These are phyloP conservation scores for Lithohypha guttulata DNA, from an alignment of 2,329 filamentous ascomycete genomes.

Conservation along the genomic window DNA sequence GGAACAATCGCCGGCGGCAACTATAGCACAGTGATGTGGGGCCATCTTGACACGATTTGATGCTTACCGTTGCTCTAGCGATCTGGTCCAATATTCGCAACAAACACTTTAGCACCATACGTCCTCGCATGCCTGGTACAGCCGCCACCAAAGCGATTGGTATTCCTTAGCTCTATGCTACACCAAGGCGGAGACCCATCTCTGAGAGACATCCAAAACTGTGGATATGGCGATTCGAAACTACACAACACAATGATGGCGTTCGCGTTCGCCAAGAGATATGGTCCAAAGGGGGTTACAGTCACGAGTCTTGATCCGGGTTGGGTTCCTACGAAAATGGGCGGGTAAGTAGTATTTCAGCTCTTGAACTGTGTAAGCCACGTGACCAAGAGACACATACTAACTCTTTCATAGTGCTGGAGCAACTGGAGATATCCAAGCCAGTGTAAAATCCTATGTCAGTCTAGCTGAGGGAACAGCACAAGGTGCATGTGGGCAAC, in stretches of 20 bases:
- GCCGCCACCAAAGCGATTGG: constrained; percentile 35
- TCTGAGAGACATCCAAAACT: constrained; percentile 27
- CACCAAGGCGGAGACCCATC: constrained; percentile 39
- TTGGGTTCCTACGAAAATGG: constrained; percentile 47
- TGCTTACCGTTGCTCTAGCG: constrained; percentile 36
- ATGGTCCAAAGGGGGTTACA: constrained; percentile 34
- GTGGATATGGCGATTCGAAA: constrained; percentile 47
- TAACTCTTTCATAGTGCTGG: too few relatives aligned
- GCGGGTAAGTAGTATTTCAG: too few relatives aligned
- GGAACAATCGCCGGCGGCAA: too few relatives aligned
- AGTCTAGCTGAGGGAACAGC: constrained; percentile 38
- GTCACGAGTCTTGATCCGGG: constrained; percentile 43
- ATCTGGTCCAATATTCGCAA: constrained; percentile 41
- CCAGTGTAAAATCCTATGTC: constrained; percentile 39
- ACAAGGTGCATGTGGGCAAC: constrained; percentile 30
- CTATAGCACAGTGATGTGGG: too few relatives aligned
- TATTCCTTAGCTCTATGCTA: constrained; percentile 44
- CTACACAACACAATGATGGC: constrained; percentile 47
- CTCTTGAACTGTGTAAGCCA: too few relatives aligned
- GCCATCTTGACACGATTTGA: too few relatives aligned
- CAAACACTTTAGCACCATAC: constrained; percentile 50
- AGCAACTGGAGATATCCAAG: constrained; percentile 39
- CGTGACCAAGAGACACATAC: too few relatives aligned
- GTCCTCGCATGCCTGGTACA: constrained; percentile 43
- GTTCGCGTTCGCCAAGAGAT: constrained; percentile 42